Percentiles rank a stretch among this genome's conserved stretches.
Conservation (phyloP, 306 rosid genomes). For the Vigna angularis region DNA sequence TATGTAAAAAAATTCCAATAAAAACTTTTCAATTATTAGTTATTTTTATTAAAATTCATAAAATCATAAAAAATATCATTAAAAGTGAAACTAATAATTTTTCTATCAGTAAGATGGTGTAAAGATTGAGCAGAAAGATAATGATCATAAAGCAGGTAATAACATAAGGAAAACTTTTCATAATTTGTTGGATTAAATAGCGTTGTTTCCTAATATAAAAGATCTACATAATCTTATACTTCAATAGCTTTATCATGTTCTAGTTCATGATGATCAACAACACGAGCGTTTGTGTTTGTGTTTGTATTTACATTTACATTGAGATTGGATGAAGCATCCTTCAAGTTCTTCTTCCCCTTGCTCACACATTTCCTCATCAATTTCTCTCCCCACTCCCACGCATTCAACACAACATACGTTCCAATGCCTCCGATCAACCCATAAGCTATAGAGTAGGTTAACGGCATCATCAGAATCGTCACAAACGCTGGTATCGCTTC, state of each 20-base stretch:
- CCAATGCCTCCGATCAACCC: conserved; percentile 89
- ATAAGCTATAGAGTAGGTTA: conserved; percentile 86
- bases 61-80: no score
- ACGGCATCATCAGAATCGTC: conserved; percentile 75
- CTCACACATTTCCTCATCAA: conserved; percentile 39
- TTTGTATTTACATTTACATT: not conserved
- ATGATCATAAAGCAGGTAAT: no score
- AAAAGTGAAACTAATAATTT: no score
- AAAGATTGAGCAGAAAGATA: no score
- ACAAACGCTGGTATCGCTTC: conserved; percentile 84
- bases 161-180: no score
- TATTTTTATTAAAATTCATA: no score
- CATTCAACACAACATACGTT: conserved; percentile 60
- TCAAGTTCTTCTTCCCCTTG: not conserved
- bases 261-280: not conserved
- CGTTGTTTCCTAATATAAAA: no score
- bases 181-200: no score
- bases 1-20: no score
- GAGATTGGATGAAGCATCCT: conserved; percentile 17
- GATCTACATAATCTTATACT: no score
- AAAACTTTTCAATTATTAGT: no score
- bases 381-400: conserved; percentile 65
- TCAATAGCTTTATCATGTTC: not conserved
- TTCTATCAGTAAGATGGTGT: no score
- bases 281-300: not conserved